Percentiles rank a stretch among this genome's conserved stretches.
Conservation (phyloP, 1,139 yeast species). For the Candida sp. region DNA sequence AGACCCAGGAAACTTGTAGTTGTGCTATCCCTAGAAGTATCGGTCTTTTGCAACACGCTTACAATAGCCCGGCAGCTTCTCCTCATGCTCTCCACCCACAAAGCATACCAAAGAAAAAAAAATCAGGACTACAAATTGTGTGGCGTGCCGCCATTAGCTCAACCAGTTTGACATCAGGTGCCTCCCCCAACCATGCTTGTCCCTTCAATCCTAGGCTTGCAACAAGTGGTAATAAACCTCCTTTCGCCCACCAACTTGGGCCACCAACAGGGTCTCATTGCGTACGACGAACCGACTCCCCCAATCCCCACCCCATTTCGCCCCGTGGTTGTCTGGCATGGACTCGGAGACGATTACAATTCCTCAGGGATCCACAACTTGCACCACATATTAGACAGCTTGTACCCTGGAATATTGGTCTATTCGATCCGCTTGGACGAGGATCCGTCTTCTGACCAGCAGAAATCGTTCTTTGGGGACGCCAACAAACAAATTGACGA, state of each 20-base stretch:
- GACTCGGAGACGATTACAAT: constrained; percentile 78
- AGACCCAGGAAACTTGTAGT: too few species aligned
- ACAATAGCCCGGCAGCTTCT: not conserved
- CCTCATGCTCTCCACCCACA: not conserved
- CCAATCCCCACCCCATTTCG: constrained; percentile 9
- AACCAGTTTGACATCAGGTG: too few species aligned
- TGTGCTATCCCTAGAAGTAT: too few species aligned
- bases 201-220: not conserved
- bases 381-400: constrained; percentile 41
- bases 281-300: not conserved
- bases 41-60: too few species aligned
- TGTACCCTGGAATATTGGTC: constrained; percentile 55
- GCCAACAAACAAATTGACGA: constrained; percentile 42
- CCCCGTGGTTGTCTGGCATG: constrained; percentile 86
- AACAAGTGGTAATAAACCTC: not conserved
- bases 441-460: constrained; percentile 56
- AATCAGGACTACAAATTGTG: too few species aligned
- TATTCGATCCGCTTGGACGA: constrained; percentile 57
- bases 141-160: too few species aligned
- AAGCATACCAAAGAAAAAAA: not conserved
- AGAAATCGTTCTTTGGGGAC: constrained; percentile 62
- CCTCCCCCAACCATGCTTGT: not conserved
- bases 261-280: not conserved
- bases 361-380: constrained; percentile 62
- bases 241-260: not conserved